Conservation (phyloP, 345 rosid species). For the Gynandropsis gynandra region DNA sequence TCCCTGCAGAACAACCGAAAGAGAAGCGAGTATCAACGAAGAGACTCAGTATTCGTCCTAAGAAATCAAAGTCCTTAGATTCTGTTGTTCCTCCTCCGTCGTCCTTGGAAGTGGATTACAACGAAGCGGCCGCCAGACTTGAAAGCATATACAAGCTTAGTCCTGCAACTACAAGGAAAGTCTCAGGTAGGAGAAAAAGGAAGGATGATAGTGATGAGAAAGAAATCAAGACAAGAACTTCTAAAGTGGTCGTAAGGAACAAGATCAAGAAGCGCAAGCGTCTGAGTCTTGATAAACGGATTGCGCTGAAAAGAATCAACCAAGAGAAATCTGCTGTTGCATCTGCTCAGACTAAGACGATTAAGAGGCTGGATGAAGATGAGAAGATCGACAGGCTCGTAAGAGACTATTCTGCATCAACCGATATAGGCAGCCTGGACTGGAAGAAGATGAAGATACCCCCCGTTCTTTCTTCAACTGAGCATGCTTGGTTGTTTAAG, state of each 20-base stretch:
- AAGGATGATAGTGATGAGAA: conserved; percentile 29
- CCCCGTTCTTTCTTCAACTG: conserved; percentile 72
- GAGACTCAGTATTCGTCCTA: conserved; percentile 33
- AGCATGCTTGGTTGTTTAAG: conserved; percentile 88
- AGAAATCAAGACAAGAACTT: conserved; percentile 4
- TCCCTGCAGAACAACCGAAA: conserved; percentile 43
- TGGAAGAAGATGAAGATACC: conserved; percentile 98
- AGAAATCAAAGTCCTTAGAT: conserved; percentile 25
- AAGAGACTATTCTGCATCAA: conserved; percentile 63
- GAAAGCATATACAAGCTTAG: conserved; percentile 79
- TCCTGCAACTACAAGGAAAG: conserved; percentile 34
- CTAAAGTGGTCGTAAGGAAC: conserved; percentile 40
- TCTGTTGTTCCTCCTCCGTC: conserved; percentile 32
- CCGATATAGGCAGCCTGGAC: conserved; percentile 68
- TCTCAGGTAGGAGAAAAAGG: conserved; percentile 39
- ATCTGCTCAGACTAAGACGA: conserved; percentile 20
- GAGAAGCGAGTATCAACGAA: conserved; percentile 29
- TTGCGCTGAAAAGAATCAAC: conserved; percentile 40
- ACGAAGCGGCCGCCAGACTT: conserved; percentile 85
- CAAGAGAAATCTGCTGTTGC: conserved; percentile 26
- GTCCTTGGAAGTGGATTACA: conserved; percentile 58
- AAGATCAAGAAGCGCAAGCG: conserved; percentile 43
- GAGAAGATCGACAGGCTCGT: conserved; percentile 71
- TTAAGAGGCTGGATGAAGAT: conserved; percentile 31
- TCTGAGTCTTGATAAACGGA: conserved; percentile 65